phyloP scores from a whole-genome alignment of 768 basidiomycete genomes.

The Podaxis pistillaris region DNA sequence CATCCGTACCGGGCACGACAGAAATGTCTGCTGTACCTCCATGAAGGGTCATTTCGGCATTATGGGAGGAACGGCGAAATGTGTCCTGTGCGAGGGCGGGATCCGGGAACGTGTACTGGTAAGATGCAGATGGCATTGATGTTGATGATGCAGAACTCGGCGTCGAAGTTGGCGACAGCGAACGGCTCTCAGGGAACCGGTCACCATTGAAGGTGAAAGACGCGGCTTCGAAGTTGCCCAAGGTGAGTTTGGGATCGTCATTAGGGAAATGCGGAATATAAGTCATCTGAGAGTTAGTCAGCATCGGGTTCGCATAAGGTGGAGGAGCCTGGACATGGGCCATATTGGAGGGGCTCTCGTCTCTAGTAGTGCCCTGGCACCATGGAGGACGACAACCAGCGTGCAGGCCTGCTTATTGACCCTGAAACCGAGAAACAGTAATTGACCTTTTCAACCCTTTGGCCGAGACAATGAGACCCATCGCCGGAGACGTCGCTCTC shows the following conservation, averaged over 20 bases:
- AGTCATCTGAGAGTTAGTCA: conserved; percentile 40
- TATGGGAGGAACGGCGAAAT: conserved; percentile 58
- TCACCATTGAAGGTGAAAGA: conserved; percentile 18
- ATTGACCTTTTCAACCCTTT: conserved; percentile 16
- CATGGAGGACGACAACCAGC: background rate
- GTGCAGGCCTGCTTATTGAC: background rate
- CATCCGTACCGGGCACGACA: conserved; percentile 45
- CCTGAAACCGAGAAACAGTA: background rate
- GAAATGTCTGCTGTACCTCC: conserved; percentile 75
- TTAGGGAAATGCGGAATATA: conserved; percentile 23
- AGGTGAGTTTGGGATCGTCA: conserved; percentile 26
- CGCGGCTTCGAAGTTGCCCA: conserved; percentile 14
- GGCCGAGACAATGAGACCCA: conserved; percentile 13
- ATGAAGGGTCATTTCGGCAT: conserved; percentile 66
- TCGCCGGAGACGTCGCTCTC: conserved; percentile 23
- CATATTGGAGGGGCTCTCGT: background rate
- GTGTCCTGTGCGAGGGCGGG: conserved; percentile 41
- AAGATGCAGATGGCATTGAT: conserved; percentile 65
- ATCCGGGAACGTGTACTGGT: conserved; percentile 58
- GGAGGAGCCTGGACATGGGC: background rate
- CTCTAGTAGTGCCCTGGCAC: background rate
- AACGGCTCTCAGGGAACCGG: conserved; percentile 51
- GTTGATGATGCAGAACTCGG: conserved; percentile 62
- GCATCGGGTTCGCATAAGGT: background rate
- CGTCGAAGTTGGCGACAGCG: conserved; percentile 67